A percentile compares a stretch with the other conserved stretches of the same genome.
Conservation (phyloP, 108 stramenopile genomes). For the Nitzschia sp. region DNA sequence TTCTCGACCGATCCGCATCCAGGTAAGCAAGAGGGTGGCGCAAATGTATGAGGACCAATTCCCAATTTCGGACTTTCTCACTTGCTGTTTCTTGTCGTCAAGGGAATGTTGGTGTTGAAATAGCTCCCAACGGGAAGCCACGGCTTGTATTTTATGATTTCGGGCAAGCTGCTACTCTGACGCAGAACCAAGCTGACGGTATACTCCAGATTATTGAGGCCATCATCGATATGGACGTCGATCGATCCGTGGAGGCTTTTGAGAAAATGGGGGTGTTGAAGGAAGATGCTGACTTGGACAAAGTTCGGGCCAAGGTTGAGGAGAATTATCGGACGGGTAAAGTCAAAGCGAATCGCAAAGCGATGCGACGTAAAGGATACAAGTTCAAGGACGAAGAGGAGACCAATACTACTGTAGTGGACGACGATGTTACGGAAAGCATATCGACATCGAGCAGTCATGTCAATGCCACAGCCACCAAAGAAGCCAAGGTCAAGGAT, state of each 20-base stretch:
- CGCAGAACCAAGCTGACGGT: conserved; percentile 68
- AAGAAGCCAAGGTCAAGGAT: conserved; percentile 47
- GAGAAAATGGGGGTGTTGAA: conserved; percentile 78
- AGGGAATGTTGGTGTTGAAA: conserved; percentile 83
- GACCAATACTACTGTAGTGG: conserved; percentile 30
- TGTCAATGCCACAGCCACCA: conserved; percentile 10
- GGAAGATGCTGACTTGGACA: conserved; percentile 67
- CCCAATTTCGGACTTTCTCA: neutral
- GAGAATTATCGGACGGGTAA: conserved; percentile 82
- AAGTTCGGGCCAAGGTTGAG: conserved; percentile 70
- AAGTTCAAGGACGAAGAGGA: conserved; percentile 42
- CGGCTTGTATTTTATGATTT: conserved; percentile 87
- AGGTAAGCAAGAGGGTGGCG: conserved; percentile 11
- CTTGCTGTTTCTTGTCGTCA: neutral
- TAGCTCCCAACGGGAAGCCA: conserved; percentile 41
- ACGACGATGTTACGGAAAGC: neutral
- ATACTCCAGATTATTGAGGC: conserved; percentile 85
- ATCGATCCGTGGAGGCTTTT: conserved; percentile 73
- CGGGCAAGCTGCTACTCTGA: conserved; percentile 79
- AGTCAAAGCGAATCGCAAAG: conserved; percentile 55
- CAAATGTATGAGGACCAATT: too few species aligned
- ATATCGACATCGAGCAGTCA: conserved; percentile 10
- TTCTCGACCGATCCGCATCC: conserved; percentile 79
- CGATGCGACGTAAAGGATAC: conserved; percentile 37
- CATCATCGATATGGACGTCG: conserved; percentile 80